phyloP scores from a whole-genome alignment of 768 basidiomycete species.

The Pulveroboletus sp. region DNA sequence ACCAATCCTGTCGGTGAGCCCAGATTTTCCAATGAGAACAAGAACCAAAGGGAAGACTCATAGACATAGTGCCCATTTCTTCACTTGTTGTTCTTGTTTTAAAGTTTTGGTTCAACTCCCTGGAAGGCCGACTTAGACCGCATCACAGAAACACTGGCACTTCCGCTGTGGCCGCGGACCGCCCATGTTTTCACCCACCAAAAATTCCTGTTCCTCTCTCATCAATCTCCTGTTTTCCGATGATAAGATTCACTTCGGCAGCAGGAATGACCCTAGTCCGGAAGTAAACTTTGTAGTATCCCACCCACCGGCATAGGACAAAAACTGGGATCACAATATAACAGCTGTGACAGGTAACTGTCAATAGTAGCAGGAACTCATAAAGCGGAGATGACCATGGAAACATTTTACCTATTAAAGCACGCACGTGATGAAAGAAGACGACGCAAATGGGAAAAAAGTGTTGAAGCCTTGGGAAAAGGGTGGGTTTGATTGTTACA shows the following conservation, averaged over 20 bases:
- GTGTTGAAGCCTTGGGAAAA: conserved; percentile 18
- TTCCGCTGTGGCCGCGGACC: conserved; percentile 29
- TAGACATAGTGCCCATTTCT: neutral
- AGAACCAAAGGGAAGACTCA: neutral
- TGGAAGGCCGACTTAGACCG: neutral
- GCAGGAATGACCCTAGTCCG: conserved; percentile 28
- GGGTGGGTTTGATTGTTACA: conserved; percentile 1
- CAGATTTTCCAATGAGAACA: neutral
- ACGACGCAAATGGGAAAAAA: conserved; percentile 40
- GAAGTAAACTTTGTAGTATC: conserved; percentile 27
- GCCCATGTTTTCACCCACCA: conserved; percentile 41
- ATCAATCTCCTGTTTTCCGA: conserved; percentile 57
- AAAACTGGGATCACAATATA: conserved; percentile 19
- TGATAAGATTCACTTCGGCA: conserved; percentile 57
- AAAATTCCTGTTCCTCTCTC: conserved; percentile 55
- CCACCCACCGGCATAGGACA: conserved; percentile 5
- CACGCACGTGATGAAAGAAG: conserved; percentile 61
- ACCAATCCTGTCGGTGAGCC: neutral
- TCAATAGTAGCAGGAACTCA: conserved; percentile 8
- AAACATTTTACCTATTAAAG: conserved; percentile 13
- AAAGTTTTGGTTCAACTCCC: neutral
- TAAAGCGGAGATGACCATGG: conserved; percentile 27
- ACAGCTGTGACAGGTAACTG: conserved; percentile 9
- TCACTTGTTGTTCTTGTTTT: neutral
- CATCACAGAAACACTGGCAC: conserved; percentile 11